Evolutionary conservation across 169 alveolate species (phyloP), one percentile per base, ranked within the genome.

Genomic region (Plasmodium sp.): DNA sequence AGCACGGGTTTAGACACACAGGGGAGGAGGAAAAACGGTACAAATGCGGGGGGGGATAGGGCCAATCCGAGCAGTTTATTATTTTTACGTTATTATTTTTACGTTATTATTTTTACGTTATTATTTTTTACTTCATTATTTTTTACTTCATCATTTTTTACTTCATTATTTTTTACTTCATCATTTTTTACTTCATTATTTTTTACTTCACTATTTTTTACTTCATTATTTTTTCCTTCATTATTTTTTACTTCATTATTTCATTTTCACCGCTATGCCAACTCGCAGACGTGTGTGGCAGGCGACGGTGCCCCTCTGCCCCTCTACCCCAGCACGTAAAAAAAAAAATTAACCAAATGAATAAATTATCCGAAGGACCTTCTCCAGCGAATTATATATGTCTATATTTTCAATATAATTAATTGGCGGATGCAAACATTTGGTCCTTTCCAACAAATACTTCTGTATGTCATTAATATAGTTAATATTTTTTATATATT

Each of bases 391-490:
- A 39, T 39, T 90, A 90, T 62, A 79, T 39, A 90, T 90, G 83
- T 90, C 90, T 27, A 90, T 80, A 81, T 90, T 90, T 90, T 90
- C 91, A 41, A 90, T 80, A 90, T 90, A 90, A 54, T 90, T 79
- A 51, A 90, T 80, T 14, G 94, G 31, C 5, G 41, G 74, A 3
- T 18, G n/a, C 82, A 90, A 90, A 58, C 72, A 27, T 90, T 58
- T 80, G 27, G 90, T 48, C 22, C 56, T 34, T 73, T 90, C 84
- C 82, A 90, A 6, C 80, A 90, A 80, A 67, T 31, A 80, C 1
- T 80, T 80, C 58, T 90, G 94, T 41, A 90, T 90, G 51, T 81
- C 86, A 90, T 71, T 80, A 27, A 90, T 90, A n/a, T 90, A 90
- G 36, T 80, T 90, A 90, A 90, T 74, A 81, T 90, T 90, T 90